Evolutionary conservation across 116 monocot genomes (phyloP), one percentile per base, ranked within the genome.

Genomic region (Zostera marina): DNA sequence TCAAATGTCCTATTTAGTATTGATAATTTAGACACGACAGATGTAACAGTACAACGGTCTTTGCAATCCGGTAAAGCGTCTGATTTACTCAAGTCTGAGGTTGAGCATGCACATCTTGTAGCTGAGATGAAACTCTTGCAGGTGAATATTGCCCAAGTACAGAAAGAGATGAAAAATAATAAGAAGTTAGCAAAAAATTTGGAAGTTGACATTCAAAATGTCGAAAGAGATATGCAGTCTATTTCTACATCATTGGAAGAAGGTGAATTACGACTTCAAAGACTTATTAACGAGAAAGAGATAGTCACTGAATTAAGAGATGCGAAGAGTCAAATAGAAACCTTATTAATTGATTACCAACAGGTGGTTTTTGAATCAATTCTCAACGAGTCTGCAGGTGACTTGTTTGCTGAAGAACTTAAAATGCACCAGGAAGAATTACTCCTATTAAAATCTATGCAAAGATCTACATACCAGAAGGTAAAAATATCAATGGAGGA

Each of bases 31-130:
- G 67, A 68, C 4, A 71, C 40, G 15, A 16, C 54, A 11, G 70
- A 69, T 20, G 44, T 40, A 0, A 1, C 62, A 40, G 1, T 42
- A 22, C 70, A 42, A 3, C 74, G 67, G 53, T 20, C 52, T 38
- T 17, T 59, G 62, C 62, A 60, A 40, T 62, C 77, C 48, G 73
- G 74, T 42, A 96, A 85, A 73, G 85, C 90, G 15, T 76, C 74
- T 21, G 90, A 98, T 20, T 69, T 98, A 44, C 76, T 96, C 13
- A 80, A 78, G 67, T 77, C 85, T 4, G 83, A 98, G 61, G 85
- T 80, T 66, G 85, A 89, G 56, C 54, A 76, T 42, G 68, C 60
- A 9, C 76, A 86, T 48, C 61, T 85, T 12, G 61, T 59, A 10
- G 52, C 26, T 39, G 85, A 98, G 66, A 70, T 85, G 53, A 85